These are phyloP conservation scores for Nicotiana paniculata DNA, from an alignment of 257 asterid genomes.

Conservation along the genomic window DNA sequence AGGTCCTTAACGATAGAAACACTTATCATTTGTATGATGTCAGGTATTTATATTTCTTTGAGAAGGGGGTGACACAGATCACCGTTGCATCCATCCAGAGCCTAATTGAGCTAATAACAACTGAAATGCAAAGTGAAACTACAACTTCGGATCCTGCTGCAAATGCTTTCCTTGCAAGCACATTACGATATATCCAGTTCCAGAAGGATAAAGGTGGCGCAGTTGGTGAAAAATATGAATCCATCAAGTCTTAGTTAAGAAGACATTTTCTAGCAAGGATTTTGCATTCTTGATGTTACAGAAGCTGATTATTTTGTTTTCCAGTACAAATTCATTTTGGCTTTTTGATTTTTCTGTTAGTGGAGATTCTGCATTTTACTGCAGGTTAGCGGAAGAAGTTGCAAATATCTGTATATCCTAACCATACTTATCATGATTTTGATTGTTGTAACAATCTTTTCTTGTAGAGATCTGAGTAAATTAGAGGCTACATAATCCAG, in stretches of 20 bases:
- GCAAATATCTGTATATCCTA: conserved; percentile 3
- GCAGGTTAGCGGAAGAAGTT: background rate
- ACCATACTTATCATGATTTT: background rate
- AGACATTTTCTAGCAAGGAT: background rate
- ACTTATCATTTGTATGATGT: conserved; percentile 6
- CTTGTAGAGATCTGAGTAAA: background rate
- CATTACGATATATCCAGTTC: conserved; percentile 80
- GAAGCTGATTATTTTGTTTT: background rate
- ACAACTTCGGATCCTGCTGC: conserved; percentile 65
- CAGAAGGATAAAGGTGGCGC: conserved; percentile 98
- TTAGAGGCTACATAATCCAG: background rate
- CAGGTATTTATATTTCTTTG: conserved; percentile 95
- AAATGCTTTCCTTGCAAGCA: conserved; percentile 77
- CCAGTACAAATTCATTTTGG: background rate
- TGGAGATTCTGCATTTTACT: background rate
- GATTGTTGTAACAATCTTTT: background rate
- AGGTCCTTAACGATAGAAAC: background rate
- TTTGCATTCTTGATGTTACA: background rate
- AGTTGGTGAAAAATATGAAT: conserved; percentile 76
- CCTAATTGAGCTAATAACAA: conserved; percentile 75
- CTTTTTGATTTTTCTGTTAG: background rate
- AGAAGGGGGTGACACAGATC: conserved; percentile 80
- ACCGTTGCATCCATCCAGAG: conserved; percentile 78
- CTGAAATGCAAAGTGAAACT: conserved; percentile 61
- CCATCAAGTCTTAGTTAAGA: conserved; percentile 37